Evolutionary conservation across 495 filamentous ascomycete species (phyloP), one percentile per base, ranked within the genome.

Genomic region (Pseudoneurospora amorphoporcata): DNA sequence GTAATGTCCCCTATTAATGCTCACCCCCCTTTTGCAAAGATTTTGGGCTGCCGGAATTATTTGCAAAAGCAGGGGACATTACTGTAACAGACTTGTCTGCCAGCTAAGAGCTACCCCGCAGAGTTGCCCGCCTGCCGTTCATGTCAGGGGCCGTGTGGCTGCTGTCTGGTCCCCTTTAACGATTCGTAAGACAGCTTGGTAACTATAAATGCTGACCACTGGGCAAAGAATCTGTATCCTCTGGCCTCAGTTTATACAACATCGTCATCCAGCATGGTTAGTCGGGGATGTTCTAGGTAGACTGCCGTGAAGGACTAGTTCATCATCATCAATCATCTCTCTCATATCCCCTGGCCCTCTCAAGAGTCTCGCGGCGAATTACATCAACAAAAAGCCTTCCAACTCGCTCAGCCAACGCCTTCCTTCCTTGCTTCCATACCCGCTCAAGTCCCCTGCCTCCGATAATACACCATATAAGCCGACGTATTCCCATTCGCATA

Each of bases 401-500:
- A 12, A 29, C 3, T 14, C 19, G 47, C 47, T 58, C 47, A 58
- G 23, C 19, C 47, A 58, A 58, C 47, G 47, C 47, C 19, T 53
- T 14, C 37, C 42, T 14, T 16, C 9, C 23, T 37, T 37, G 0
- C 23, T 23, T 37, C 35, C 14, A 3, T n/a, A 39, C 68, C 37
- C 32, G 9, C 16, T 73, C 61, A 76, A 8, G 71, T 74, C 32
- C 75, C 76, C 68, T 71, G 47, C 47, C 78, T 70, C 70, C 71
- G 68, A 65, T 79, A 81, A 74, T 42, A 79, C 37, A 81, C 71
- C 75, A 81, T 73, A 42, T 81, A 82, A 38, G 79, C 74, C 43
- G 72, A 70, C 32, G 76, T 47, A 10, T 69, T 73, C 35, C 72
- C 74, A 12, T 45, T 68, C 72, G 68, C 35, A 41, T 76, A 80